phyloP scores from a whole-genome alignment of 257 asterid species.

The Nyctanthes arbortristis region DNA sequence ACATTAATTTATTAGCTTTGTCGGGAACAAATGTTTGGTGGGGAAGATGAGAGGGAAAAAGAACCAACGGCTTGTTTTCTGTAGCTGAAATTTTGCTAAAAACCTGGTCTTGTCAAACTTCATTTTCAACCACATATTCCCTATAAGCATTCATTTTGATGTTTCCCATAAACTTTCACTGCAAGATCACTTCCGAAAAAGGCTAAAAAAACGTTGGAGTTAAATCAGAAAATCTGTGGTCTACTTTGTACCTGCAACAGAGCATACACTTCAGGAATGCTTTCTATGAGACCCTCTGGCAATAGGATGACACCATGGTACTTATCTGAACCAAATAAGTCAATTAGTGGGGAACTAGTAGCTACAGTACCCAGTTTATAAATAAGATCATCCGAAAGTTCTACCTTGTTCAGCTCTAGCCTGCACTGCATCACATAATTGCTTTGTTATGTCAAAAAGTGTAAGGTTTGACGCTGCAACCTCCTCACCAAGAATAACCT shows the following conservation, averaged over 20 bases:
- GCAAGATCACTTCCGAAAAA: too few species aligned
- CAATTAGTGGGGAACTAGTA: constrained; percentile 27
- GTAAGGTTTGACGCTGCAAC: constrained; percentile 94
- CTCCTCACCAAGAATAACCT: constrained; percentile 99
- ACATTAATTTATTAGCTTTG: too few species aligned
- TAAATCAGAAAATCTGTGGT: neutral
- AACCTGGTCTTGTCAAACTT: too few species aligned
- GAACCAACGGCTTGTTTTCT: too few species aligned
- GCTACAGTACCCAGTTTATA: constrained; percentile 6
- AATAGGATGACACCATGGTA: constrained; percentile 89
- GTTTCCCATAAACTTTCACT: too few species aligned
- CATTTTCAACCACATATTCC: too few species aligned
- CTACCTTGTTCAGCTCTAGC: constrained; percentile 90
- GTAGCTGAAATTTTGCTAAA: too few species aligned
- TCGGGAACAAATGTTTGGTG: too few species aligned
- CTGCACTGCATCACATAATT: constrained; percentile 95
- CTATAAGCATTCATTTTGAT: too few species aligned
- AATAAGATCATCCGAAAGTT: constrained; percentile 15
- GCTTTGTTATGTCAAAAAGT: constrained; percentile 89
- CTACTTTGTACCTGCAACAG: constrained; percentile 64
- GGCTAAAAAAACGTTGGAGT: neutral
- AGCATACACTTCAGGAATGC: constrained; percentile 95
- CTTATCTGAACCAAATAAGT: constrained; percentile 57
- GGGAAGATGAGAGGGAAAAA: too few species aligned
- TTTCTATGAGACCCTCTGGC: constrained; percentile 99